Percentiles rank a stretch among this genome's conserved stretches.
Conservation (phyloP, 1,284 basidiomycete species). For the Malassezia cuniculi region DNA sequence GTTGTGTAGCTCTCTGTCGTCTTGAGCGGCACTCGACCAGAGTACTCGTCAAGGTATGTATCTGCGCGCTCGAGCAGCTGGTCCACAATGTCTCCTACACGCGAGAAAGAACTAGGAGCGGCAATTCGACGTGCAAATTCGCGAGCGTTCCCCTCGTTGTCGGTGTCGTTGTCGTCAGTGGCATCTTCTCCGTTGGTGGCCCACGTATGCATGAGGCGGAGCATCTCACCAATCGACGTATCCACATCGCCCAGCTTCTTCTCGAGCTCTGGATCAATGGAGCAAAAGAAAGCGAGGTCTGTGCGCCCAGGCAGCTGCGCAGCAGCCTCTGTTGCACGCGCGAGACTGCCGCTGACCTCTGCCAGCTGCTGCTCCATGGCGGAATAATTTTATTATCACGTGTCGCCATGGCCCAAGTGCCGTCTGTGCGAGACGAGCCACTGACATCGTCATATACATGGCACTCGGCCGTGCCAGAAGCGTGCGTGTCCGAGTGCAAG, state of each 20-base stretch:
- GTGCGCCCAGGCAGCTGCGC: conserved; percentile 45
- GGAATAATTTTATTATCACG: background rate
- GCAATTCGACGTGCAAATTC: background rate
- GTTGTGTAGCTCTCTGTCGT: too few species aligned
- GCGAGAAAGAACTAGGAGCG: conserved; percentile 50
- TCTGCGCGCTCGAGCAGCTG: conserved; percentile 72
- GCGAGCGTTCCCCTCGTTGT: conserved; percentile 38
- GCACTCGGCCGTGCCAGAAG: conserved; percentile 7
- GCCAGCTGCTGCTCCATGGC: conserved; percentile 11
- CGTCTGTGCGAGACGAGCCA: conserved; percentile 10
- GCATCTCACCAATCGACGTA: conserved; percentile 48
- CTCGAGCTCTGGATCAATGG: conserved; percentile 61
- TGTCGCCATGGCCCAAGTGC: conserved; percentile 2
- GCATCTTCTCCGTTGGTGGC: background rate
- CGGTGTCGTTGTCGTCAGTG: conserved; percentile 5
- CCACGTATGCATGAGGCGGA: conserved; percentile 22
- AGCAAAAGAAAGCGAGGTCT: conserved; percentile 71
- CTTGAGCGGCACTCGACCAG: conserved; percentile 44
- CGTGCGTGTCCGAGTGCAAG: conserved; percentile 8
- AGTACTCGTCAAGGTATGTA: conserved; percentile 63
- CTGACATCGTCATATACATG: conserved; percentile 13
- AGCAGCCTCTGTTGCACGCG: conserved; percentile 14
- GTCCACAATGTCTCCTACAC: conserved; percentile 71
- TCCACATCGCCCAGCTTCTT: conserved; percentile 57
- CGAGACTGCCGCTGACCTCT: conserved; percentile 5